phyloP scores from a whole-genome alignment of 1,139 yeast genomes.

The Diutina pseudorugosa region DNA sequence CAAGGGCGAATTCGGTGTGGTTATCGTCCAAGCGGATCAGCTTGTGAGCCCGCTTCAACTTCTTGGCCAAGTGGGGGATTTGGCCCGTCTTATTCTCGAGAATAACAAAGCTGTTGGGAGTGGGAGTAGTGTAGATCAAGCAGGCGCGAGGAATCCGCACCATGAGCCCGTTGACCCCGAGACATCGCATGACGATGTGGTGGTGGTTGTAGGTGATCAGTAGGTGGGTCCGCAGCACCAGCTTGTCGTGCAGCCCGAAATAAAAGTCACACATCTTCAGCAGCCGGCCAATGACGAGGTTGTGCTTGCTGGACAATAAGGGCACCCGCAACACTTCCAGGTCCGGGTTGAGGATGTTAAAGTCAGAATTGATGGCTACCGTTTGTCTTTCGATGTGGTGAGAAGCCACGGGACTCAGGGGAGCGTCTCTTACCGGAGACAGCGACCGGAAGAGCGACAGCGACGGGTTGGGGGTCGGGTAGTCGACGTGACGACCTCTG shows the following conservation, averaged over 20 bases:
- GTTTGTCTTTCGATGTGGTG: constrained; percentile 5
- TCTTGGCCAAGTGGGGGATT: not conserved
- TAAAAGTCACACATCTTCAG: constrained; percentile 49
- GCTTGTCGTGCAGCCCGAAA: constrained; percentile 37
- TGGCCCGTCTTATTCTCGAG: constrained; percentile 14
- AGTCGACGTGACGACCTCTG: constrained; percentile 14
- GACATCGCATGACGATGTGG: constrained; percentile 35
- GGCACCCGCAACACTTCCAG: constrained; percentile 26
- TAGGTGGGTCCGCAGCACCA: constrained; percentile 61
- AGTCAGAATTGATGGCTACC: constrained; percentile 17
- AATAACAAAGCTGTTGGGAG: constrained; percentile 19
- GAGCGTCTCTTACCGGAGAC: constrained; percentile 19
- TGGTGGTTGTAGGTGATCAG: constrained; percentile 15
- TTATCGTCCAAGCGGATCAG: constrained; percentile 30
- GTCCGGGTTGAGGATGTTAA: constrained; percentile 30
- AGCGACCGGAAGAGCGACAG: constrained; percentile 38
- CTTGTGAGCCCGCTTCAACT: constrained; percentile 10
- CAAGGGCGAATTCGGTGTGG: constrained; percentile 46
- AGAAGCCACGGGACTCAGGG: constrained; percentile 4
- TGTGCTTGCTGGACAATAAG: constrained; percentile 13
- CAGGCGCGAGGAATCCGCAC: constrained; percentile 45
- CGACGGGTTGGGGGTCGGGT: constrained; percentile 48
- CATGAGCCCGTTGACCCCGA: constrained; percentile 62
- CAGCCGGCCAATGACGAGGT: constrained; percentile 47
- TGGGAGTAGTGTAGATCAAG: constrained; percentile 15